Evolutionary conservation across 1,284 basidiomycete genomes (phyloP).

Genomic region (Ustilago esculenta): DNA sequence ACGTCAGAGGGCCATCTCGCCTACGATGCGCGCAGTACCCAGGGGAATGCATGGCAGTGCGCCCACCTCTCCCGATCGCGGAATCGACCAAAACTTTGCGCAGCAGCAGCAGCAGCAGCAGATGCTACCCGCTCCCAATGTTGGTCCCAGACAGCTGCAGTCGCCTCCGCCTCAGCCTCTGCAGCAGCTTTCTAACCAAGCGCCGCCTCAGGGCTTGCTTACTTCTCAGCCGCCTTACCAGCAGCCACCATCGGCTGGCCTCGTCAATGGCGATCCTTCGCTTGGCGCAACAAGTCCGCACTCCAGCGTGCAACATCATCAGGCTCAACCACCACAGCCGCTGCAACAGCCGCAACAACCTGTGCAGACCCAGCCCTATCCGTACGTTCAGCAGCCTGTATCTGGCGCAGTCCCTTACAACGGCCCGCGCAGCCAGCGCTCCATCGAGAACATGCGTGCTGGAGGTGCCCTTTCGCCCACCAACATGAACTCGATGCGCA

Average conservation of each 20-base stretch:
- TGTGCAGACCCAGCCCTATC: constrained; percentile 14
- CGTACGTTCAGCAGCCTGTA: constrained; percentile 27
- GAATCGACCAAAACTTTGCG: constrained; percentile 14
- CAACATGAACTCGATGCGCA: constrained; percentile 44
- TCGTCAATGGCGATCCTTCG: constrained; percentile 18
- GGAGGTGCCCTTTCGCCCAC: constrained; percentile 46
- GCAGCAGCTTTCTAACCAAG: constrained; percentile 6
- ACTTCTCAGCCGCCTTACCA: constrained; percentile 21
- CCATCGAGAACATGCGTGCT: constrained; percentile 55
- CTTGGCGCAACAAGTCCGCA: constrained; percentile 16
- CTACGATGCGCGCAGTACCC: constrained; percentile 18
- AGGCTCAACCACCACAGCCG: constrained; percentile 11
- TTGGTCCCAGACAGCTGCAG: constrained; percentile 2
- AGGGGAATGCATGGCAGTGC: constrained; percentile 13
- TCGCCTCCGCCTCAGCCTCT: background rate
- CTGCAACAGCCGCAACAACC: constrained; percentile 16
- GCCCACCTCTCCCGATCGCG: constrained; percentile 17
- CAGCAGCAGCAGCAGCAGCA: constrained; percentile 25
- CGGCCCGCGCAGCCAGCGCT: constrained; percentile 56
- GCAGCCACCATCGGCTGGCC: constrained; percentile 8
- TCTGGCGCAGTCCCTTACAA: constrained; percentile 33
- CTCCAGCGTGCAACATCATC: constrained; percentile 28
- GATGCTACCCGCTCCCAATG: constrained; percentile 2
- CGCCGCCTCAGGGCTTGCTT: background rate
- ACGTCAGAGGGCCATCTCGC: constrained; percentile 44